phyloP scores from a whole-genome alignment of 2,329 filamentous ascomycete species.

The Macrophomina phaseolina region DNA sequence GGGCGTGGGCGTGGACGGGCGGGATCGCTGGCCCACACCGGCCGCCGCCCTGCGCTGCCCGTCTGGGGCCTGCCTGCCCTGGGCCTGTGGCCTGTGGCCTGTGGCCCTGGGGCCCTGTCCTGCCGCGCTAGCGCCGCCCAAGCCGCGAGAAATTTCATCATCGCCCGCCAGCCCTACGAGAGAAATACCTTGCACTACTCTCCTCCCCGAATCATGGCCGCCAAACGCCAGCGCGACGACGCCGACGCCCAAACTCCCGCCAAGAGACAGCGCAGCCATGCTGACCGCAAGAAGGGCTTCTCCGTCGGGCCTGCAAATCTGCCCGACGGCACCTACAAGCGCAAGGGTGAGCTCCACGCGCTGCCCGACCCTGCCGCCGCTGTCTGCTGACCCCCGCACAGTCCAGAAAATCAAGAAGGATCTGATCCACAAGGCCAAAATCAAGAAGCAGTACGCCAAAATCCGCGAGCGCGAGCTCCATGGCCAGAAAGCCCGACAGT shows the following conservation, averaged over 20 bases:
- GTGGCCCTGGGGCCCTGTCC: not conserved
- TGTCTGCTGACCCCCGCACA: conserved; percentile 43
- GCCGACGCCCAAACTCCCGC: conserved; percentile 43
- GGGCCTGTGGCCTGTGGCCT: not conserved
- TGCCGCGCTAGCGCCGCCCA: not conserved
- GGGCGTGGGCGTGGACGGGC: not conserved
- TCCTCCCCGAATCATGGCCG: conserved; percentile 56
- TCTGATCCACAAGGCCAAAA: conserved; percentile 88
- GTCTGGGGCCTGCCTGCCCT: not conserved
- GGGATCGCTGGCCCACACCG: not conserved
- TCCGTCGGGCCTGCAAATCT: conserved; percentile 86
- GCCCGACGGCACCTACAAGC: conserved; percentile 84
- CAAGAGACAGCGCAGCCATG: conserved; percentile 50
- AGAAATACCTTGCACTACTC: not conserved
- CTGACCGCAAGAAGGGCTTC: conserved; percentile 70
- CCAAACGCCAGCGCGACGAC: conserved; percentile 62
- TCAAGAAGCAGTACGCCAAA: conserved; percentile 92
- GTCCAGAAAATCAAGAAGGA: conserved; percentile 88
- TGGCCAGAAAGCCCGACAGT: conserved; percentile 42
- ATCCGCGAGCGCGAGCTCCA: conserved; percentile 65
- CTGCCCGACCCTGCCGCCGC: not conserved
- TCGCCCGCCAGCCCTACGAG: conserved; percentile 6
- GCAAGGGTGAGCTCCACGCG: conserved; percentile 65
- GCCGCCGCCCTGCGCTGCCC: not conserved
- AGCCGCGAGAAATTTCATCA: conserved; percentile 15